These are phyloP conservation scores for Lentinula sp. DNA, from an alignment of 768 basidiomycete genomes.

Conservation along the genomic window DNA sequence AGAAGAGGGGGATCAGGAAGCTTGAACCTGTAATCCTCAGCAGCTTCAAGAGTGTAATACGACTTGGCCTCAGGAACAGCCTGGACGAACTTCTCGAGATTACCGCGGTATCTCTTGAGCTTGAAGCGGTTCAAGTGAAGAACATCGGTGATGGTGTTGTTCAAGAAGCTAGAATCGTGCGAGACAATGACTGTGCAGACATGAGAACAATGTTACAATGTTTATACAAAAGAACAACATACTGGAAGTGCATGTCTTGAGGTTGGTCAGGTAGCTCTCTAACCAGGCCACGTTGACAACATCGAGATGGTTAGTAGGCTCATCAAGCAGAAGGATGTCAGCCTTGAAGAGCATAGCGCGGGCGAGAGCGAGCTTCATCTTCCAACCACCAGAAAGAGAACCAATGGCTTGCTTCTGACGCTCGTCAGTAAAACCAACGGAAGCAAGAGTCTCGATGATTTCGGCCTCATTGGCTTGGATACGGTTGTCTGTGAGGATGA, in stretches of 20 bases:
- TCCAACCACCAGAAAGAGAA: conserved; percentile 96
- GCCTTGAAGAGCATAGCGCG: conserved; percentile 98
- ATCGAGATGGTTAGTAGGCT: conserved; percentile 96
- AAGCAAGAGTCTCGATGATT: conserved; percentile 72
- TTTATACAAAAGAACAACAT: conserved; percentile 10
- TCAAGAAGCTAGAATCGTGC: conserved; percentile 95
- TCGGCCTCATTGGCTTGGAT: conserved; percentile 66
- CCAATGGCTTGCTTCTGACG: conserved; percentile 85
- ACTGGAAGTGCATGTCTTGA: conserved; percentile 92
- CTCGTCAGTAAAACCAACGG: conserved; percentile 88
- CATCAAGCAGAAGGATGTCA: conserved; percentile 93
- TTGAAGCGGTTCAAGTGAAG: conserved; percentile 99
- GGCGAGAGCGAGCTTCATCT: conserved; percentile 98
- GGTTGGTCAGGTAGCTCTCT: conserved; percentile 83
- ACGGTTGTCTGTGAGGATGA: conserved; percentile 83
- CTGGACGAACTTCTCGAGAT: conserved; percentile 92
- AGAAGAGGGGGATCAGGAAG: conserved; percentile 94
- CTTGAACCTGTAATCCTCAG: conserved; percentile 98
- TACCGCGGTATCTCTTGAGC: conserved; percentile 90
- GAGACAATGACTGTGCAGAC: conserved; percentile 78
- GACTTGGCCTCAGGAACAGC: conserved; percentile 95
- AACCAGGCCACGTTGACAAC: conserved; percentile 98
- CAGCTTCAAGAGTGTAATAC: conserved; percentile 94
- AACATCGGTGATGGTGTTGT: conserved; percentile 97
- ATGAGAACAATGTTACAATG: conserved; percentile 10